Conservation (phyloP, 345 rosid species). For the Geranium brycei region DNA sequence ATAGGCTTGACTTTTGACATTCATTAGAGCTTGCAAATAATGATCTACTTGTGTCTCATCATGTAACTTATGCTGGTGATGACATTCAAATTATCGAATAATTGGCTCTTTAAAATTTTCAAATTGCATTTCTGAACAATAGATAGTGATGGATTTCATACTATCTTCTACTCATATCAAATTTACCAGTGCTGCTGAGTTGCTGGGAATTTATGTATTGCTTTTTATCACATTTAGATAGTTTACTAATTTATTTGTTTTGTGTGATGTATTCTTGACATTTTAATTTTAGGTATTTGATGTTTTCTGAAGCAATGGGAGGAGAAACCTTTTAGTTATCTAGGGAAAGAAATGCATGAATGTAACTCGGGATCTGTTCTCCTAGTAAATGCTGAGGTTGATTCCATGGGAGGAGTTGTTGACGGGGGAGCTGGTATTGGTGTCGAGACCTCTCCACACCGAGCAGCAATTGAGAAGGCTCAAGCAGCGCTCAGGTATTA, state of each 20-base stretch:
- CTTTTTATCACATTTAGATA: neutral
- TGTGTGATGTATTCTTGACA: neutral
- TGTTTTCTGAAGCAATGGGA: constrained; percentile 21
- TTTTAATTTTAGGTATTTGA: neutral
- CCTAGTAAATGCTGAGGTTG: constrained; percentile 95
- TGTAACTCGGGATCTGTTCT: constrained; percentile 39
- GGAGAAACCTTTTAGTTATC: constrained; percentile 14
- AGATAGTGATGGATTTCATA: neutral
- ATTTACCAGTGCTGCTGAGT: no score
- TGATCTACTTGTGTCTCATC: neutral
- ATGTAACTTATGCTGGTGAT: neutral
- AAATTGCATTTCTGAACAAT: neutral
- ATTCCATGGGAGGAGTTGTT: constrained; percentile 98
- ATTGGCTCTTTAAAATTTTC: neutral
- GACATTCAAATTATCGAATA: neutral
- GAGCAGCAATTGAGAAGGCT: constrained; percentile 82
- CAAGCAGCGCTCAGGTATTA: constrained; percentile 81
- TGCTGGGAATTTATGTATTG: no score
- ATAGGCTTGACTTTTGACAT: neutral
- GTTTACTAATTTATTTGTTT: neutral
- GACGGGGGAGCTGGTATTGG: constrained; percentile 80
- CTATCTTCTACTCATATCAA: no score
- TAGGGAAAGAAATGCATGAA: constrained; percentile 63
- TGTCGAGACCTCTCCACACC: constrained; percentile 67
- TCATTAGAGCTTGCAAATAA: neutral